These are phyloP conservation scores for Pseudogymnoascus sp. DNA, from an alignment of 2,329 filamentous ascomycete species.

Conservation along the genomic window DNA sequence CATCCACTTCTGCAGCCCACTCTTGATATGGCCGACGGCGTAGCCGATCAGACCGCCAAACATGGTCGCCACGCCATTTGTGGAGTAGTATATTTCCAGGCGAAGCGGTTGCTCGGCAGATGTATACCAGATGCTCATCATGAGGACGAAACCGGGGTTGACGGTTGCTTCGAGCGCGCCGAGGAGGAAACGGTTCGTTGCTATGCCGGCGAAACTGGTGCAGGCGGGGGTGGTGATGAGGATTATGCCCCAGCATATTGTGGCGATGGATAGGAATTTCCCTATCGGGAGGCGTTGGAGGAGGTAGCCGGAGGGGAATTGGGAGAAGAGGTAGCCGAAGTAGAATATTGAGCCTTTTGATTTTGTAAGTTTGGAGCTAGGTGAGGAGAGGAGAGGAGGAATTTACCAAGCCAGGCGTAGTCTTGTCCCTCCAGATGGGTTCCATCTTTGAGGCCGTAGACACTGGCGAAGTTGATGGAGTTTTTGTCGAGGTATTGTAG, in stretches of 20 bases:
- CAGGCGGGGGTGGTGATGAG: slow-evolving; percentile 65
- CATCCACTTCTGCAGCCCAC: slow-evolving; percentile 54
- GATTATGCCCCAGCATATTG: slow-evolving; percentile 58
- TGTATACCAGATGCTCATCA: slow-evolving; percentile 56
- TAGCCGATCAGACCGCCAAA: slow-evolving; percentile 59
- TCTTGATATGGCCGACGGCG: slow-evolving; percentile 56
- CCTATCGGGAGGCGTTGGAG: slow-evolving; percentile 61
- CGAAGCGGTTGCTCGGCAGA: slow-evolving; percentile 57
- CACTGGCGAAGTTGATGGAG: slow-evolving; percentile 43
- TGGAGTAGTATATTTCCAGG: slow-evolving; percentile 61
- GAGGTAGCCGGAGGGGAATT: slow-evolving; percentile 66
- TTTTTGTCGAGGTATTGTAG: slow-evolving; percentile 58
- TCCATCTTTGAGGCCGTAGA: slow-evolving; percentile 40
- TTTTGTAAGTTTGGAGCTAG: slow-evolving; percentile 48
- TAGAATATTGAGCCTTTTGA: slow-evolving; percentile 61
- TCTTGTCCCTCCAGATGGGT: slow-evolving; percentile 42
- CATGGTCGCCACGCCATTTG: slow-evolving; percentile 47
- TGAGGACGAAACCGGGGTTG: slow-evolving; percentile 59
- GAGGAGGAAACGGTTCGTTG: slow-evolving; percentile 57
- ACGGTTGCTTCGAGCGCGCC: slow-evolving; percentile 56
- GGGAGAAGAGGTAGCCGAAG: slow-evolving; percentile 67
- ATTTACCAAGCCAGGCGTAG: slow-evolving; percentile 42
- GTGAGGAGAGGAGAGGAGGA: not conserved
- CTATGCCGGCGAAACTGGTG: slow-evolving; percentile 55
- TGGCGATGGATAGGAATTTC: slow-evolving; percentile 53